Percentiles rank a stretch among this genome's conserved stretches.
phyloP scores from a whole-genome alignment of 2,329 filamentous ascomycete species.

The Apiospora saccharicola region DNA sequence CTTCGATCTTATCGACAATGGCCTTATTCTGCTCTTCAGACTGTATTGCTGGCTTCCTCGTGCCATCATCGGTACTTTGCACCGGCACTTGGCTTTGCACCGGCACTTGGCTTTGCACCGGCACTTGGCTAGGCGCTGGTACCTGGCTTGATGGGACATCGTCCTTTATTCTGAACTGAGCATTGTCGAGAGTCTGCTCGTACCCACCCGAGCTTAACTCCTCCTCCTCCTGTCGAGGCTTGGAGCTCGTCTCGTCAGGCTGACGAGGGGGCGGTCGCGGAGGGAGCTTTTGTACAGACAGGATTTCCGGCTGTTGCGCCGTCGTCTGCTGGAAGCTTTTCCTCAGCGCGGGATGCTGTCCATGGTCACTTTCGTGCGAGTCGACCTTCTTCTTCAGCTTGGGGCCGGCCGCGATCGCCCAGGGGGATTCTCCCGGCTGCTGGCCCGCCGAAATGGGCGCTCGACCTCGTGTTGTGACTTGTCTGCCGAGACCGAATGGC shows the following conservation, averaged over 20 bases:
- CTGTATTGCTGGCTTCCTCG: not conserved
- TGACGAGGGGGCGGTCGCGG: not conserved
- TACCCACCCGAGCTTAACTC: not conserved
- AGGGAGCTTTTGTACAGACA: not conserved
- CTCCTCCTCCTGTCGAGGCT: not conserved
- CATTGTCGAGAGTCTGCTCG: not conserved
- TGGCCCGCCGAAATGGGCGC: not conserved
- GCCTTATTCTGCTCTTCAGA: not conserved
- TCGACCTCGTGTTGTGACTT: not conserved
- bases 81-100: not conserved
- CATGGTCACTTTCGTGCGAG: not conserved
- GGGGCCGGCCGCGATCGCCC: not conserved
- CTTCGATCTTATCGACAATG: not conserved
- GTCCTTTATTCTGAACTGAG: not conserved
- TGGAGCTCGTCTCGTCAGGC: not conserved
- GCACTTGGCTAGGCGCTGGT: not conserved
- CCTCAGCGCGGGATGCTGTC: not conserved
- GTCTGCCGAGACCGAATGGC: not conserved
- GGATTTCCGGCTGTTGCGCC: not conserved
- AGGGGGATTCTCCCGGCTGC: not conserved
- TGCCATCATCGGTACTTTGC: not conserved
- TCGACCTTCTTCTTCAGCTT: not conserved
- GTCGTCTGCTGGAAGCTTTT: not conserved
- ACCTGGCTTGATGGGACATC: not conserved
- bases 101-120: no score